These are phyloP conservation scores for Calonectria multiphialidica DNA, from an alignment of 2,329 filamentous ascomycete species.

Conservation along the genomic window DNA sequence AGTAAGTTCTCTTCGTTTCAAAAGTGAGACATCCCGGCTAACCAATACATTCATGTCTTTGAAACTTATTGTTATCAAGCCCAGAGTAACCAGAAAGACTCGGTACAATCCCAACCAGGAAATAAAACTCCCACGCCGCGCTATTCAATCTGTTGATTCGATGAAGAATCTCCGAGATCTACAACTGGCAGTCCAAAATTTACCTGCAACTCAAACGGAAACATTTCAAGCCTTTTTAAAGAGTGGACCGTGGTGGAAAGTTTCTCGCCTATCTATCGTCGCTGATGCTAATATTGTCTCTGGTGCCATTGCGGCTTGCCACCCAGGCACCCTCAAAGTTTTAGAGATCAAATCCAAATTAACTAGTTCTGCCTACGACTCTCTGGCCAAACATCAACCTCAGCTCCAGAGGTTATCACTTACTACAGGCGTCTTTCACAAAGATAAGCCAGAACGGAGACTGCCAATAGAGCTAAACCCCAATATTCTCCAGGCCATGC, in stretches of 20 bases:
- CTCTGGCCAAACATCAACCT: not conserved
- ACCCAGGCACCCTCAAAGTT: not conserved
- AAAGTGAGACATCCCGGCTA: not conserved
- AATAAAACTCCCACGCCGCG: not conserved
- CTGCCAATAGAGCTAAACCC: too few species aligned
- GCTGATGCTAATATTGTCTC: not conserved
- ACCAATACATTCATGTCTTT: not conserved
- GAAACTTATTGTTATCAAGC: not conserved
- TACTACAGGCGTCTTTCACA: too few species aligned
- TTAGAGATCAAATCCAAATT: not conserved
- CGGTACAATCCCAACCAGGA: too few species aligned
- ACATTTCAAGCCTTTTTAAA: not conserved
- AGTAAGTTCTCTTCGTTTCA: not conserved
- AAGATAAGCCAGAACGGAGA: too few species aligned
- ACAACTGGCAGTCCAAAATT: not conserved
- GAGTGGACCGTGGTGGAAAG: not conserved
- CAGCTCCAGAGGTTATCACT: not conserved
- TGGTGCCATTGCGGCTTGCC: not conserved
- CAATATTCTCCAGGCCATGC: too few species aligned
- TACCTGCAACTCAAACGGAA: not conserved
- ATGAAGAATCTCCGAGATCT: not conserved
- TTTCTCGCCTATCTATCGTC: not conserved
- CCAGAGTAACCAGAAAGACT: not conserved
- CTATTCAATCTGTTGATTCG: not conserved
- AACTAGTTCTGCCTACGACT: not conserved